phyloP scores from a whole-genome alignment of 108 stramenopile species.

The Asterionellopsis glacialis region DNA sequence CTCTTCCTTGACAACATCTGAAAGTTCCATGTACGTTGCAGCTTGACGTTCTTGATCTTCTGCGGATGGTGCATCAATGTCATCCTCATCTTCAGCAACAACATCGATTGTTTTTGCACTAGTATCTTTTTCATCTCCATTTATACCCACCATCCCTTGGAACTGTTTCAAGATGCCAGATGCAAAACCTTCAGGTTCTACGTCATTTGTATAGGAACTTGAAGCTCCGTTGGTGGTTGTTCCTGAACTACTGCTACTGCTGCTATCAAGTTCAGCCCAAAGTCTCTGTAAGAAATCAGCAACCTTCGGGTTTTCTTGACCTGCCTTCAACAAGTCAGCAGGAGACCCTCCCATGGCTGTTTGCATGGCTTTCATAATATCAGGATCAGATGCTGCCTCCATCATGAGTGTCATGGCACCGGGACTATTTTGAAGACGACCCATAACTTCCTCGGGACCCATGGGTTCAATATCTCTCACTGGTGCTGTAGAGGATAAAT shows the following conservation, averaged over 20 bases:
- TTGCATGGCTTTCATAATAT: conserved; percentile 26
- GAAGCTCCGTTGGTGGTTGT: no score
- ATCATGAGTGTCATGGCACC: conserved; percentile 22
- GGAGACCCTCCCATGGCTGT: conserved; percentile 38
- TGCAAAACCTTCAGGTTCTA: conserved; percentile 7
- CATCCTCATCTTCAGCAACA: background rate
- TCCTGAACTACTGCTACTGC: background rate
- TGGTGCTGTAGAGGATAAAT: background rate
- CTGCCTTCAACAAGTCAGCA: conserved; percentile 23
- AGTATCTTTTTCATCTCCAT: background rate
- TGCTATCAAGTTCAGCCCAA: conserved; percentile 18
- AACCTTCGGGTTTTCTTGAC: conserved; percentile 14
- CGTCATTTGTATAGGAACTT: conserved; percentile 21
- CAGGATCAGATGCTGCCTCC: conserved; percentile 26
- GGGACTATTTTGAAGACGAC: conserved; percentile 18
- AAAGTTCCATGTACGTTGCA: conserved; percentile 59
- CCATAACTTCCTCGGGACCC: conserved; percentile 21
- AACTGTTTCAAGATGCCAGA: conserved; percentile 6
- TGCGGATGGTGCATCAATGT: background rate
- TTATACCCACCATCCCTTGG: conserved; percentile 12
- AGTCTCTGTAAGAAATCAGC: conserved; percentile 21
- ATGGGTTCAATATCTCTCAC: conserved; percentile 10
- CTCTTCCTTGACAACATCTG: conserved; percentile 85
- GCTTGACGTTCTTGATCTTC: conserved; percentile 15
- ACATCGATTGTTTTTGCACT: background rate